Evolutionary conservation across 495 filamentous ascomycete species (phyloP), one percentile per base, ranked within the genome.

Genomic region (Penicillium crystallinum): DNA sequence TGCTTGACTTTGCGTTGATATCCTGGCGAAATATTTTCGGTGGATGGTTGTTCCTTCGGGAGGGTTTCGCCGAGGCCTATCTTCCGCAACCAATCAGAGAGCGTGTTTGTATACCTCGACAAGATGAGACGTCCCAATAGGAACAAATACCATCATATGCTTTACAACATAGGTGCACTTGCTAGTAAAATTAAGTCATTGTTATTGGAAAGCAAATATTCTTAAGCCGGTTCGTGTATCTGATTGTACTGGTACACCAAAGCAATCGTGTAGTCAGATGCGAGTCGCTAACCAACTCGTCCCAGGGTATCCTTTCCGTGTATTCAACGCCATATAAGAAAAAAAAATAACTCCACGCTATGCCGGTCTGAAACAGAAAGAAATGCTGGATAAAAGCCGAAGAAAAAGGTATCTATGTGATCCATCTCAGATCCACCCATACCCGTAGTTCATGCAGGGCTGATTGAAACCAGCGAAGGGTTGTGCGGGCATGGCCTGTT

Each of bases 381-480:
- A 56, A 53, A 52, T 17, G 40, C 46, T 41, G 44, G 54, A 54
- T 37, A 27, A 27, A 27, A 27, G 23, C 23, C 30, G 10, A 30
- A 46, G 35, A 40, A 11, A 17, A 40, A 37, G 21, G 37, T 23
- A 22, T 18, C 22, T 11, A 30, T 45, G 50, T 33, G 27, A 53
- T 27, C 17, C 29, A 18, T 27, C 23, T 67, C 52, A 75, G 49
- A 75, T 67, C 72, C 72, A 73, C 49, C 68, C 70, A 46, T 72
- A 72, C 42, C 70, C 68, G 37, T 75, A 73, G 59, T 49, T 71
- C 63, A 71, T 66, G 54, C 70, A 72, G 7, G 69, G 56, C 45
- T 68, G 67, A 42, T 56, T 62, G 33, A 70, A 52, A 43, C 53
- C 60, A 33, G 61, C 46, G 39, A 66, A 62, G n/a, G 60, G 68